Evolutionary conservation across 2,329 filamentous ascomycete genomes (phyloP).

Genomic region (Colletotrichum paranaense): DNA sequence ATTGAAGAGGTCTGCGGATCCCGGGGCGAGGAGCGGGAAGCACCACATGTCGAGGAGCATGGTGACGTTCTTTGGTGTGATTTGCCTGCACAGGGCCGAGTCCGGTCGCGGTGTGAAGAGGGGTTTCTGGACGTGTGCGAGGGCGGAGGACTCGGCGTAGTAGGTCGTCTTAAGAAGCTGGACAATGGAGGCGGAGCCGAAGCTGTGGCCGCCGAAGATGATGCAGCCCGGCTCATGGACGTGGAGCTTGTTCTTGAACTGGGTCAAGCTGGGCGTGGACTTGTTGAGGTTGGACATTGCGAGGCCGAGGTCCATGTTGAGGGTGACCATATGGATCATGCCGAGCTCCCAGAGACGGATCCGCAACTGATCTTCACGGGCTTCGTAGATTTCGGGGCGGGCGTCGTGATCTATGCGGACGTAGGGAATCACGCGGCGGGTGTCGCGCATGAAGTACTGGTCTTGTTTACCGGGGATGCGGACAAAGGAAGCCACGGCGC

Average conservation of each 20-base stretch:
- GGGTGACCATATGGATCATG: constrained; percentile 74
- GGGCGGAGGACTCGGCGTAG: constrained; percentile 65
- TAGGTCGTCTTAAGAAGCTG: constrained; percentile 85
- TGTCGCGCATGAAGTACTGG: constrained; percentile 47
- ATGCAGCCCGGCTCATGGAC: constrained; percentile 79
- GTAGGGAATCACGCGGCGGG: constrained; percentile 57
- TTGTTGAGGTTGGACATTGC: constrained; percentile 64
- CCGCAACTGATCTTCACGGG: constrained; percentile 77
- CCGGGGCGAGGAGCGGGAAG: constrained; percentile 74
- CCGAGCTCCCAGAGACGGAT: constrained; percentile 85
- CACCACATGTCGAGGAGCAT: constrained; percentile 86
- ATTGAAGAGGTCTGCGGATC: constrained; percentile 73
- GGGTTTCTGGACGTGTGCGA: constrained; percentile 61
- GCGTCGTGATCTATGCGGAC: constrained; percentile 70
- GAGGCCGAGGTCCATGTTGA: constrained; percentile 71
- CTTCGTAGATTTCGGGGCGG: constrained; percentile 72
- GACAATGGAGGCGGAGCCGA: constrained; percentile 78
- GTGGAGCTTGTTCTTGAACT: constrained; percentile 72
- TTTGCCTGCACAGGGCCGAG: constrained; percentile 70
- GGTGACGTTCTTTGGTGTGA: constrained; percentile 74
- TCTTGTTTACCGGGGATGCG: constrained; percentile 66
- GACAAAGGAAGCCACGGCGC: constrained; percentile 78
- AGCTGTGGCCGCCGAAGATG: constrained; percentile 83
- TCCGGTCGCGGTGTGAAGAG: constrained; percentile 69
- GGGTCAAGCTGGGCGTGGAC: constrained; percentile 60